These are phyloP conservation scores for Mycena galericulata DNA, from an alignment of 768 basidiomycete species.

Conservation along the genomic window DNA sequence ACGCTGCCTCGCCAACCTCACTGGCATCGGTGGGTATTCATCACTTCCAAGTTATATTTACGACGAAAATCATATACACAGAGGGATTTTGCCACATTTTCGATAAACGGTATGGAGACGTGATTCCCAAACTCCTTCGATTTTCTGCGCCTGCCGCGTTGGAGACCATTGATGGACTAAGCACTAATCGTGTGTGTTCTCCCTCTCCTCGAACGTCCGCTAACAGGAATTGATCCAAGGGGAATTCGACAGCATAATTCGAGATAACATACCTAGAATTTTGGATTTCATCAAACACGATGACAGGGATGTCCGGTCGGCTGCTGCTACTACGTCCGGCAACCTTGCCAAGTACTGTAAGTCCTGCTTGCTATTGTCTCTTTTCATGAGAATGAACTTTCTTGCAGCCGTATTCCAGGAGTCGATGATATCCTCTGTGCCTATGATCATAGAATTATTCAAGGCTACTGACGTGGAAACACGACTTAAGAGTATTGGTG, in stretches of 20 bases:
- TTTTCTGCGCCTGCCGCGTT: background rate
- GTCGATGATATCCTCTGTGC: too few species aligned
- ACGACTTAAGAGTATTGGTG: too few species aligned
- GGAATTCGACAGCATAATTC: background rate
- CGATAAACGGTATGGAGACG: background rate
- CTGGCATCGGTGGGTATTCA: background rate
- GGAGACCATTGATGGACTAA: background rate
- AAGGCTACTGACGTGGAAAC: too few species aligned
- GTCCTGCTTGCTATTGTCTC: background rate
- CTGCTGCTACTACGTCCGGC: background rate
- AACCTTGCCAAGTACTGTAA: background rate
- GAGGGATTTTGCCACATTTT: background rate
- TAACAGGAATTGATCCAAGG: background rate
- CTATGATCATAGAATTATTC: too few species aligned
- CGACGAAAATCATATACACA: background rate
- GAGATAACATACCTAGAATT: background rate
- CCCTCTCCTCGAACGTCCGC: background rate
- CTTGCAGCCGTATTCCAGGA: too few species aligned
- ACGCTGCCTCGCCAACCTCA: background rate
- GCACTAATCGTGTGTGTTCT: background rate
- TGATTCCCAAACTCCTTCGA: conserved; percentile 4
- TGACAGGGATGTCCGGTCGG: background rate
- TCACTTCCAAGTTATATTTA: background rate
- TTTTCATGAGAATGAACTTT: too few species aligned
- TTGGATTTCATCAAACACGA: background rate